Evolutionary conservation across 164 flowering plant species (phyloP), one percentile per base, ranked within the genome.

Genomic region (Magnolia sinica): DNA sequence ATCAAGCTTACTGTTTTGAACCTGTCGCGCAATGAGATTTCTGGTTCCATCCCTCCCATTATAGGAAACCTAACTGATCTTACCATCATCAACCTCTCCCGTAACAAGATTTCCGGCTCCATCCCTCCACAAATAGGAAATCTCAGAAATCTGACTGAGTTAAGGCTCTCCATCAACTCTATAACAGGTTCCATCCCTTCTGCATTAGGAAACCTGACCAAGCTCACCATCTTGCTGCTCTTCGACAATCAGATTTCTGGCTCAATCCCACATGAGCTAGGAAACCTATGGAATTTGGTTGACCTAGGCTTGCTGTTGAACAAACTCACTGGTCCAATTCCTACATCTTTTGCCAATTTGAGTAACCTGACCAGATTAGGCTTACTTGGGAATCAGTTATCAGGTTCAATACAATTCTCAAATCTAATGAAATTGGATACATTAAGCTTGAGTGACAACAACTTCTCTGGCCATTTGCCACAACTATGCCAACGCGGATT

Each of bases 91-190:
- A 76, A 23, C n/a, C 55, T 82, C 10, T 61, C 45, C 29, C 20
- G 49, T 0, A 82, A 82, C 71, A 29, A 31, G 16, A 77, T 79
- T 64, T 64, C 1, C 27, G 82, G 84, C 22, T 27, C 24, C 4
- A 69, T 82, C 24, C 84, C 84, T 9, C 55, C 45, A 4, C 73
- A 79, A 64, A 67, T 82, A 50, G 82, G 82, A 4, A 31, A 77
- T 52, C 65, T 76, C 20, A 76, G 65, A 37, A 16, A 59, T 49
- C 63, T 80, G 18, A 3, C 29, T 16, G 63, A 67, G 45, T 18
- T 74, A 23, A 23, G 14, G 19, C 14, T 74, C 14, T 8, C 55
- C 18, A 18, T 50, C 23, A 70, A 70, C n/a, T 11, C 1, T n/a
- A 49, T 70, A 19, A 70, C 55, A 19, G 73, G 73, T 50, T 50